phyloP scores from a whole-genome alignment of 2,329 filamentous ascomycete genomes.

The Colletotrichum acutatum region DNA sequence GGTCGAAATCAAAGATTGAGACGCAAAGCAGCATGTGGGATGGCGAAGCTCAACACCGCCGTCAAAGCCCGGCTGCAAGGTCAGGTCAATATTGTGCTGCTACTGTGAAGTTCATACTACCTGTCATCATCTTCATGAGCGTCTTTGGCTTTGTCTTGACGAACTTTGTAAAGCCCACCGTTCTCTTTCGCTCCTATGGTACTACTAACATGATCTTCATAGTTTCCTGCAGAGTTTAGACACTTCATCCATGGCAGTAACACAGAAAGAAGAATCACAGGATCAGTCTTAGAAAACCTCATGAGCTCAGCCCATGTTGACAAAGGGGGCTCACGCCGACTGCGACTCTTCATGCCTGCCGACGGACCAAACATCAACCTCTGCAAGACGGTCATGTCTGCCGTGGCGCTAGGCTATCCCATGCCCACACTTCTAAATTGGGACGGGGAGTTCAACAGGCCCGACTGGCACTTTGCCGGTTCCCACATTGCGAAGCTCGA shows the following conservation, averaged over 20 bases:
- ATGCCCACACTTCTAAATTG: conserved; percentile 50
- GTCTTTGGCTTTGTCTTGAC: not conserved
- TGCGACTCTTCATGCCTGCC: conserved; percentile 52
- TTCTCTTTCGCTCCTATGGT: too few relatives aligned
- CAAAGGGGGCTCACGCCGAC: conserved; percentile 37
- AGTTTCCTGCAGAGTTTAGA: not conserved
- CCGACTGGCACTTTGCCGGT: conserved; percentile 50
- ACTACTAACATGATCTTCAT: not conserved
- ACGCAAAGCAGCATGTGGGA: not conserved
- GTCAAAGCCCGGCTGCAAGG: not conserved
- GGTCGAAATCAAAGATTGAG: not conserved
- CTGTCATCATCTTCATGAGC: not conserved
- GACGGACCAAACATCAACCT: conserved; percentile 49
- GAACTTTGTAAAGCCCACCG: not conserved
- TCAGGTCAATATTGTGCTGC: not conserved
- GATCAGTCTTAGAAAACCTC: conserved; percentile 1
- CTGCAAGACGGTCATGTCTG: conserved; percentile 52
- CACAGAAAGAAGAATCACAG: not conserved
- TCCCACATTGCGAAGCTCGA: conserved; percentile 52
- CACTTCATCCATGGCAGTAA: not conserved
- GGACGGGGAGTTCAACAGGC: conserved; percentile 49
- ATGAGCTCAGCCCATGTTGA: not conserved
- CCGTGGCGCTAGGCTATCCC: conserved; percentile 51
- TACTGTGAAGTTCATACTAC: not conserved
- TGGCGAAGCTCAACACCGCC: not conserved